These are phyloP conservation scores for Coemansia aciculifera DNA, from an alignment of 192 early-diverging fungal species.

Conservation along the genomic window DNA sequence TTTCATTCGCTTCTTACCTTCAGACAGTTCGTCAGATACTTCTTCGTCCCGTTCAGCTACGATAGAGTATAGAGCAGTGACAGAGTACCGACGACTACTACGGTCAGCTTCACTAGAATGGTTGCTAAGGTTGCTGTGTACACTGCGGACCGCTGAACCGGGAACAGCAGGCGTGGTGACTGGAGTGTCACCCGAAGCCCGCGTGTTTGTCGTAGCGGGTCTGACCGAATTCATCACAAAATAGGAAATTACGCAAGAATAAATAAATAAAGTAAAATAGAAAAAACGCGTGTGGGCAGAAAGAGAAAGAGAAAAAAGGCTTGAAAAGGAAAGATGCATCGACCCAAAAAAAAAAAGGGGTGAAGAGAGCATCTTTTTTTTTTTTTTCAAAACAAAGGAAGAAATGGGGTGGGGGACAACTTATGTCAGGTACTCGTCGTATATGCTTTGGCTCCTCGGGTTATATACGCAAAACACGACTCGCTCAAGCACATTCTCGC, in stretches of 20 bases:
- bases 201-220: constrained; percentile 22
- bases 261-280: constrained; percentile 9
- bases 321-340: neutral
- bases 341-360: neutral
- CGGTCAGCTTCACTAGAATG: constrained; percentile 52
- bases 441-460: constrained; percentile 50
- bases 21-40: constrained; percentile 89
- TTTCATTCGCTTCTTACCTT: constrained; percentile 57
- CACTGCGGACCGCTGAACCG: constrained; percentile 22
- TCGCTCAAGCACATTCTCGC: constrained; percentile 56
- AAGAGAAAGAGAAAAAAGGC: constrained; percentile 2
- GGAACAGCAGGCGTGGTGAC: constrained; percentile 14
- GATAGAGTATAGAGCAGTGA: constrained; percentile 73
- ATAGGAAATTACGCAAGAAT: constrained; percentile 7
- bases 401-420: neutral
- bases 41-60: constrained; percentile 91
- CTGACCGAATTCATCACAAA: constrained; percentile 44
- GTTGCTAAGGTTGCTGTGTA: constrained; percentile 38
- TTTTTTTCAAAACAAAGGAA: neutral
- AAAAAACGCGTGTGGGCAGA: neutral
- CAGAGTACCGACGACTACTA: constrained; percentile 69
- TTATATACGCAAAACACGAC: constrained; percentile 78
- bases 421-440: constrained; percentile 21
- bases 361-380: neutral
- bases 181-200: constrained; percentile 26